These are phyloP conservation scores for Tylopilus balloui DNA, from an alignment of 768 basidiomycete species.

Conservation along the genomic window DNA sequence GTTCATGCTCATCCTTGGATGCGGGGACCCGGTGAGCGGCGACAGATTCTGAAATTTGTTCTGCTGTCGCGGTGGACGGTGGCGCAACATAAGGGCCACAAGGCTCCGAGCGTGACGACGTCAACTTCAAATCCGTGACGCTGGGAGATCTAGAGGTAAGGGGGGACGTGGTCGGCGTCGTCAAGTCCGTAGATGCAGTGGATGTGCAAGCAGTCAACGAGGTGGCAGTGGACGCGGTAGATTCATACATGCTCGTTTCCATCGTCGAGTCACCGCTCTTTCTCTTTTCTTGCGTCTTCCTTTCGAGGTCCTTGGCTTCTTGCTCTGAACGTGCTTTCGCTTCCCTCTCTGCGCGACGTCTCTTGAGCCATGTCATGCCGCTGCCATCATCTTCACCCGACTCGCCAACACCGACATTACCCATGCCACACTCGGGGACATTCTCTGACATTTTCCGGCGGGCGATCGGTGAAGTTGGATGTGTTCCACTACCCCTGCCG, in stretches of 20 bases:
- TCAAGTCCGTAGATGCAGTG: slow-evolving; percentile 13
- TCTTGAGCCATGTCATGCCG: slow-evolving; percentile 81
- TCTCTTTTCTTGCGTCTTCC: slow-evolving; percentile 17
- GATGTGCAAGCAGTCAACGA: slow-evolving; percentile 23
- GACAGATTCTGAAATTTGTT: neutral
- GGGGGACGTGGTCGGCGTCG: slow-evolving; percentile 20
- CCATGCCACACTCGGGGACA: slow-evolving; percentile 28
- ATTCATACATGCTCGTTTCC: slow-evolving; percentile 20
- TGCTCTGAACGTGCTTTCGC: slow-evolving; percentile 30
- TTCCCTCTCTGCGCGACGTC: slow-evolving; percentile 56
- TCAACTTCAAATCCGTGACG: slow-evolving; percentile 12
- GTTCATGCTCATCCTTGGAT: slow-evolving; percentile 16
- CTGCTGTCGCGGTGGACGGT: neutral
- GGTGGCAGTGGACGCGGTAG: slow-evolving; percentile 22
- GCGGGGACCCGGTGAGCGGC: neutral
- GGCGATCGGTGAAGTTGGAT: slow-evolving; percentile 6
- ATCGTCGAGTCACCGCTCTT: slow-evolving; percentile 21
- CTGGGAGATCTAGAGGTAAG: slow-evolving; percentile 22
- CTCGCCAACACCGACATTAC: slow-evolving; percentile 18
- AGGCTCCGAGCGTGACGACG: slow-evolving; percentile 5
- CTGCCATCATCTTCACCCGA: slow-evolving; percentile 74
- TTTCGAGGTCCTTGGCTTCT: slow-evolving; percentile 12
- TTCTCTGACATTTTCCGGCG: slow-evolving; percentile 17
- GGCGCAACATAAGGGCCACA: neutral
- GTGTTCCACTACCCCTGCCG: slow-evolving; percentile 11